Conservation (phyloP, 2,329 filamentous ascomycete genomes). For the Orbilia quercus region DNA sequence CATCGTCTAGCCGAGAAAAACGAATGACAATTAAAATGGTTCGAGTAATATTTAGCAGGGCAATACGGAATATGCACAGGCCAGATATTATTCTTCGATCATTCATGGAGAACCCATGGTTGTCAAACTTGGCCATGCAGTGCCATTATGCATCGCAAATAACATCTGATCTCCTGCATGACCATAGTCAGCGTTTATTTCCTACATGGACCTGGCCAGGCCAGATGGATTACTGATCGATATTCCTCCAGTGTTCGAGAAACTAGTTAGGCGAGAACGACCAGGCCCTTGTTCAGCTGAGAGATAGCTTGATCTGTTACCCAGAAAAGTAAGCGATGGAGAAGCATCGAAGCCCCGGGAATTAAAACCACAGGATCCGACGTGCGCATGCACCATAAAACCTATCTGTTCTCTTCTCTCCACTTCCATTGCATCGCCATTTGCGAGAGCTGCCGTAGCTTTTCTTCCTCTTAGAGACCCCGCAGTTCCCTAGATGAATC, state of each 20-base stretch:
- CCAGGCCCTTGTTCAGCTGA: slow-evolving; percentile 50
- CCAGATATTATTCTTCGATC: slow-evolving; percentile 5
- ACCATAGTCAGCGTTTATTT: slow-evolving; percentile 14
- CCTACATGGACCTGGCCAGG: too few species aligned
- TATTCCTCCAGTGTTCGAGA: slow-evolving; percentile 20
- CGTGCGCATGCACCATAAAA: background rate
- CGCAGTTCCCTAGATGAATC: slow-evolving; percentile 2
- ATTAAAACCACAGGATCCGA: background rate
- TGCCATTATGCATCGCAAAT: slow-evolving; percentile 6
- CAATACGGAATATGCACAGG: too few species aligned
- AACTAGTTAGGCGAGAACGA: slow-evolving; percentile 38
- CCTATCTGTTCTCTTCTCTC: background rate
- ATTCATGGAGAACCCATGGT: slow-evolving; percentile 32
- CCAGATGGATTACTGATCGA: slow-evolving; percentile 48
- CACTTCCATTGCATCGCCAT: too few species aligned
- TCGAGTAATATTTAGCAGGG: too few species aligned
- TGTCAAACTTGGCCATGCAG: slow-evolving; percentile 14
- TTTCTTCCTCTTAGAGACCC: background rate
- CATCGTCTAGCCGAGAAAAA: slow-evolving; percentile 10
- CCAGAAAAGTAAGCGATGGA: slow-evolving; percentile 4
- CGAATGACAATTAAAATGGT: slow-evolving; percentile 7
- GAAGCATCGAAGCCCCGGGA: too few species aligned
- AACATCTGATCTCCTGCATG: slow-evolving; percentile 46
- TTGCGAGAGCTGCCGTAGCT: background rate
- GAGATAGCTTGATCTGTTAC: background rate